Evolutionary conservation across 768 basidiomycete species (phyloP).

Genomic region (Chiua virens): DNA sequence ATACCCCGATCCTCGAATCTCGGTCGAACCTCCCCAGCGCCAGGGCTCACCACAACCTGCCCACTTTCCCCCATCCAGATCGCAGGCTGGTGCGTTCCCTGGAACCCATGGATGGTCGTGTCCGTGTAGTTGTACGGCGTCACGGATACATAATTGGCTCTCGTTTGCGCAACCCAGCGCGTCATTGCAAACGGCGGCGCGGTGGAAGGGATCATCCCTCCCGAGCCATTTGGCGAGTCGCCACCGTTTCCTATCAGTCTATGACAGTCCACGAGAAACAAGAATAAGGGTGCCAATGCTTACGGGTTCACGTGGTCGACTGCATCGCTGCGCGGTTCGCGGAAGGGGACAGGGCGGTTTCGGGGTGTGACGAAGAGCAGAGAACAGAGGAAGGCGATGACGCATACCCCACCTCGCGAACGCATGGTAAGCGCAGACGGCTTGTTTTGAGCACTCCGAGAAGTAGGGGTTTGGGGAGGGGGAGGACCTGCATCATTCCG

Average conservation of each 20-base stretch:
- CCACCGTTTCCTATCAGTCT: slow-evolving; percentile 74
- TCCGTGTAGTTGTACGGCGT: slow-evolving; percentile 71
- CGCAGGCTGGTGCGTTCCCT: slow-evolving; percentile 80
- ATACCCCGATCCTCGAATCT: slow-evolving; percentile 62
- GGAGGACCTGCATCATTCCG: too few species aligned
- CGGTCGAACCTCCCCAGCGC: slow-evolving; percentile 47
- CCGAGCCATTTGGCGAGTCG: slow-evolving; percentile 64
- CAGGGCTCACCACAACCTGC: slow-evolving; percentile 60
- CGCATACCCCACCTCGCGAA: slow-evolving; percentile 11
- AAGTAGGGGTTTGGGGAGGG: too few species aligned
- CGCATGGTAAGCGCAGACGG: background rate
- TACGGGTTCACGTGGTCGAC: slow-evolving; percentile 51
- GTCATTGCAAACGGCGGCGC: slow-evolving; percentile 86
- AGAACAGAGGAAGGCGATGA: slow-evolving; percentile 15
- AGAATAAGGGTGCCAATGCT: slow-evolving; percentile 11
- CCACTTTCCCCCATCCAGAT: slow-evolving; percentile 90
- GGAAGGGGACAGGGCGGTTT: slow-evolving; percentile 13
- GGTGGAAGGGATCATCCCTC: slow-evolving; percentile 77
- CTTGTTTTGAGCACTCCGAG: background rate
- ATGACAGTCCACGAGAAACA: background rate
- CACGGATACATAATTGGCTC: slow-evolving; percentile 72
- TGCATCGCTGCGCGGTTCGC: slow-evolving; percentile 33
- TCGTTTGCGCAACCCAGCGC: slow-evolving; percentile 81
- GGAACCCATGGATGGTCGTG: slow-evolving; percentile 65
- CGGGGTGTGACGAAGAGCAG: slow-evolving; percentile 13